Percentiles rank a stretch among this genome's conserved stretches.
These are phyloP conservation scores for Cryphonectria parasitica DNA, from an alignment of 2,329 filamentous ascomycete species.

Conservation along the genomic window DNA sequence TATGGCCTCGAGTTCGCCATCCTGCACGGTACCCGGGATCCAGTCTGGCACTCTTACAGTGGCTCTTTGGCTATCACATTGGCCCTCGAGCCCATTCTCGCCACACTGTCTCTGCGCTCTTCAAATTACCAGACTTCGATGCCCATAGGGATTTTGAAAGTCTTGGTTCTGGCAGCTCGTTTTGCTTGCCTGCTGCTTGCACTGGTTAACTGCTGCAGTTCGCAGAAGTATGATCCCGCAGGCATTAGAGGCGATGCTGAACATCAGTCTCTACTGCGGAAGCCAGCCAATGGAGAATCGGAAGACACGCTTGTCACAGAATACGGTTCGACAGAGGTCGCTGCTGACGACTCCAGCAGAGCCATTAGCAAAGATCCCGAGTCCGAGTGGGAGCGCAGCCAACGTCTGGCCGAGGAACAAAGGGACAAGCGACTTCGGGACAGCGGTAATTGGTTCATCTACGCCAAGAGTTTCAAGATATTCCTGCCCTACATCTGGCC, in stretches of 20 bases:
- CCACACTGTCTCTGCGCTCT: conserved; percentile 35
- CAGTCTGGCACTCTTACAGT: conserved; percentile 66
- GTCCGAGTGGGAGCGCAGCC: conserved; percentile 56
- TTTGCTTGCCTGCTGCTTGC: conserved; percentile 41
- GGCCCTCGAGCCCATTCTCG: conserved; percentile 55
- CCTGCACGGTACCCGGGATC: conserved; percentile 53
- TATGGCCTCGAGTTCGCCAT: conserved; percentile 64
- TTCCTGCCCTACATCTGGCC: conserved; percentile 84
- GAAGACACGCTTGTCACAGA: conserved; percentile 31
- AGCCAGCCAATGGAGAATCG: conserved; percentile 35
- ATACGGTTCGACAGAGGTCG: conserved; percentile 23
- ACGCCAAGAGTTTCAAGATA: conserved; percentile 75
- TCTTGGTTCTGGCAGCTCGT: conserved; percentile 39
- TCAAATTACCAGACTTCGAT: conserved; percentile 18
- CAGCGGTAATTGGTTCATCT: conserved; percentile 77
- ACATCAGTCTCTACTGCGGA: conserved; percentile 59
- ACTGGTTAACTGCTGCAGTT: conserved; percentile 39
- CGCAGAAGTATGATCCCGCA: conserved; percentile 31
- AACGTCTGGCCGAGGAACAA: conserved; percentile 58
- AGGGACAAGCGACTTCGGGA: conserved; percentile 72
- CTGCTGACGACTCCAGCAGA: conserved; percentile 30
- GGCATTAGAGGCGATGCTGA: conserved; percentile 54
- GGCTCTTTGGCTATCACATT: conserved; percentile 65
- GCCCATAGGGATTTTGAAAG: conserved; percentile 35
- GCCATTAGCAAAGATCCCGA: conserved; percentile 47